Percentiles rank a stretch among this genome's conserved stretches.
Evolutionary conservation across 495 filamentous ascomycete genomes (phyloP).

Genomic region (Coniosporium apollinis): DNA sequence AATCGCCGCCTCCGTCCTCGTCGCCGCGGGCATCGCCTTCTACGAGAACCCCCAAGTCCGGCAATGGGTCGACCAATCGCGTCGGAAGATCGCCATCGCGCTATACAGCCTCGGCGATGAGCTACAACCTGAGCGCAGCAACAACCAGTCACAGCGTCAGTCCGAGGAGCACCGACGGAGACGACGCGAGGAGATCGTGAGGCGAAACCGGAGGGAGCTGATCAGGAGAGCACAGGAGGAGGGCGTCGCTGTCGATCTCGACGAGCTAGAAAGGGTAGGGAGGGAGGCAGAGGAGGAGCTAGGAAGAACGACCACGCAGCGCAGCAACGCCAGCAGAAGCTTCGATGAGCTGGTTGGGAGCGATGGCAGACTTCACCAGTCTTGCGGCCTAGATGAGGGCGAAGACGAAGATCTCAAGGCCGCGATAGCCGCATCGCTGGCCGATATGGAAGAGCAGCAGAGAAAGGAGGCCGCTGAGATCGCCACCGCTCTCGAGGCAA

Average conservation of each 20-base stretch:
- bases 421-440: conserved; percentile 1
- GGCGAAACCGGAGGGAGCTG: not conserved
- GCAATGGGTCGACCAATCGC: conserved; percentile 55
- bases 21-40: conserved; percentile 67
- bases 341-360: conserved; percentile 41
- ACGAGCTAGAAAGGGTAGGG: conserved; percentile 32
- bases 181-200: conserved; percentile 48
- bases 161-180: conserved; percentile 28
- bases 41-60: conserved; percentile 74
- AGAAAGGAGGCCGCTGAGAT: conserved; percentile 16
- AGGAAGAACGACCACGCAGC: conserved; percentile 7
- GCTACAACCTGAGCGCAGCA: conserved; percentile 42
- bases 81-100: conserved; percentile 62
- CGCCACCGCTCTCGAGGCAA: conserved; percentile 26
- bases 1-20: conserved; percentile 54
- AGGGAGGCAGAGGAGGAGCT: conserved; percentile 19
- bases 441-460: conserved; percentile 20
- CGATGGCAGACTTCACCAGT: conserved; percentile 33
- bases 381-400: not conserved
- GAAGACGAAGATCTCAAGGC: conserved; percentile 3
- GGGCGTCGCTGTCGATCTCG: conserved; percentile 29
- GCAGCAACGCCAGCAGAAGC: conserved; percentile 16
- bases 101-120: conserved; percentile 64
- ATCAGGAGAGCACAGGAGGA: conserved; percentile 8
- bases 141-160: no score